A percentile compares a stretch with the other conserved stretches of the same genome.
Evolutionary conservation across 2,329 filamentous ascomycete species (phyloP).

Genomic region (Colletotrichum sp.): DNA sequence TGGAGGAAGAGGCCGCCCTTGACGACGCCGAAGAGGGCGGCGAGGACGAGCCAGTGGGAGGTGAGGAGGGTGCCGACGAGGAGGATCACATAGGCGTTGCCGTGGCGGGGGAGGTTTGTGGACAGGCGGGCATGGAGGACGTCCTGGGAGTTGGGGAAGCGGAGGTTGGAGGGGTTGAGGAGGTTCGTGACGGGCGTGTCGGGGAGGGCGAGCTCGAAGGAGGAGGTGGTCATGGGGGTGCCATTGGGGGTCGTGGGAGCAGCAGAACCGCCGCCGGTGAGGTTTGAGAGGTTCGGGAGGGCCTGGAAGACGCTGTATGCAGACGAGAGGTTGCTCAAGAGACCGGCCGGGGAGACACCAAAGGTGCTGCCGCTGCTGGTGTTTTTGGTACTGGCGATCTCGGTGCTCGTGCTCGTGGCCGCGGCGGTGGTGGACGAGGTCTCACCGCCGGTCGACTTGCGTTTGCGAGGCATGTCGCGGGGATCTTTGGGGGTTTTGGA

Average conservation of each 20-base stretch:
- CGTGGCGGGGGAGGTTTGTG: constrained; percentile 13
- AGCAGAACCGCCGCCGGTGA: not conserved
- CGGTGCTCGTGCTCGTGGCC: not conserved
- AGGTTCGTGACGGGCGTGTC: constrained; percentile 19
- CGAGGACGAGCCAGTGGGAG: constrained; percentile 17
- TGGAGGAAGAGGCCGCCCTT: constrained; percentile 17
- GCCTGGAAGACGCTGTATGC: constrained; percentile 11
- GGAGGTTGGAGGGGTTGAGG: constrained; percentile 16
- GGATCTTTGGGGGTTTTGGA: not conserved
- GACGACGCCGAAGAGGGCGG: constrained; percentile 14
- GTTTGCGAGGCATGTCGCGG: constrained; percentile 12
- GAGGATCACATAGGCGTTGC: constrained; percentile 19
- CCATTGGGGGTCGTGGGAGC: not conserved
- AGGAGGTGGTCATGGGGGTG: not conserved
- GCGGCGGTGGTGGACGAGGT: not conserved
- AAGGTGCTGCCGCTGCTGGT: not conserved
- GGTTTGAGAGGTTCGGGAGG: constrained; percentile 4
- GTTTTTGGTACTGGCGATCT: not conserved
- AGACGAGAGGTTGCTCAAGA: constrained; percentile 9
- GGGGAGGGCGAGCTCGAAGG: constrained; percentile 7
- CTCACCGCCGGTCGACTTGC: not conserved
- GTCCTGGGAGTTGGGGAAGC: constrained; percentile 2
- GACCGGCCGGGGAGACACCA: not conserved
- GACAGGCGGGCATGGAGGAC: constrained; percentile 13
- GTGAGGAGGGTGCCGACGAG: constrained; percentile 17